Evolutionary conservation across 768 basidiomycete genomes (phyloP), one percentile per base, ranked within the genome.

Genomic region (Steccherinum ochraceum): DNA sequence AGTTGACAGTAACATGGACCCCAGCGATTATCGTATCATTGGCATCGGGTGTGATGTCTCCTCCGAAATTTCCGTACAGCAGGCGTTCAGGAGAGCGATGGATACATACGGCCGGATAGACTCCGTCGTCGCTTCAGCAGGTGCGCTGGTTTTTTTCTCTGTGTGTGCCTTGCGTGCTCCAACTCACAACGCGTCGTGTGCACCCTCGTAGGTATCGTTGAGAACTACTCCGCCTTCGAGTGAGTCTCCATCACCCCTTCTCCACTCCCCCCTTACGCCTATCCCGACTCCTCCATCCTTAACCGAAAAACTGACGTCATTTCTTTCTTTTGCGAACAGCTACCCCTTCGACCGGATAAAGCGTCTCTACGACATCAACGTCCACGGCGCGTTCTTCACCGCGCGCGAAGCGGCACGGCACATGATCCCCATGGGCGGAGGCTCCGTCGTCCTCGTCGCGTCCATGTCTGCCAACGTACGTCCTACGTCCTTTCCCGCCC

Each of bases 321-420:
- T 27, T 59, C 2, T 18, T 48, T 5, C 16, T 39, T 13, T 19
- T 39, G 21, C 18, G n/a, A n/a, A 46, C 51, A 89, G 87, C 43
- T 93, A 97, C 70, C 94, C 94, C 2, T 80, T 83, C 48, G 86
- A 92, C 55, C 84, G 87, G 47, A 81, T 92, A 60, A 85, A 84
- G 65, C 80, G 82, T 50, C 72, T 98, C 50, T 89, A 86, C 64
- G 91, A 93, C 61, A 81, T 97, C 73, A 97, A 97, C 62, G 89
- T 97, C 40, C 90, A 96, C 64, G 94, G 93, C 50, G 82, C 83
- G 12, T 94, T 90, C 72, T 95, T 86, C 71, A 95, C 93, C n/a
- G 95, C 95, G 10, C 84, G 95, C 23, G 93, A 97, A 68, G 94
- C 89, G 2, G 94, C 93, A 43, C 84, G 86, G 57, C 75, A 80